phyloP scores from a whole-genome alignment of 108 stramenopile species.

The Phaeodactylum tricornutum region DNA sequence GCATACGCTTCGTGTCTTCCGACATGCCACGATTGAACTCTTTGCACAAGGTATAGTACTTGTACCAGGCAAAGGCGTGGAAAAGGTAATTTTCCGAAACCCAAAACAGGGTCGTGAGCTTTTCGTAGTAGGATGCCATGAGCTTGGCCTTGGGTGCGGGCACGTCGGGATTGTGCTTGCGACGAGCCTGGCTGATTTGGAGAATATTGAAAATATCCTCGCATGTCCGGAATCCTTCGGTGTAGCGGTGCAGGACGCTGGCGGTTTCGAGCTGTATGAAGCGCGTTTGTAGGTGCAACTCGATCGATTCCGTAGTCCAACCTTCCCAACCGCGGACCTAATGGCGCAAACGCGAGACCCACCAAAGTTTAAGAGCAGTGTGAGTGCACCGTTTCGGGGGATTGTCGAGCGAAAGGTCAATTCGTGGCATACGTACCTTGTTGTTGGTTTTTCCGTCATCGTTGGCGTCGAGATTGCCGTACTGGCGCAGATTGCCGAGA shows the following conservation, averaged over 20 bases:
- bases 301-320: constrained; percentile 87
- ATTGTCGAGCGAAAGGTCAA: too few species aligned
- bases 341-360: too few species aligned
- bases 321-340: constrained; percentile 93
- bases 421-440: constrained; percentile 43
- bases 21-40: constrained; percentile 88
- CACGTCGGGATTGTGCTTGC: constrained; percentile 45
- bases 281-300: constrained; percentile 92
- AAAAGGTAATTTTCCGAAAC: constrained; percentile 94
- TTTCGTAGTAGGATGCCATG: constrained; percentile 96
- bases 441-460: constrained; percentile 54
- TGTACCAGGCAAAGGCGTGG: constrained; percentile 97
- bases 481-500: constrained; percentile 86
- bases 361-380: too few species aligned
- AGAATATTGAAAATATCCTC: constrained; percentile 98
- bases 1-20: constrained; percentile 57
- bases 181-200: constrained; percentile 69
- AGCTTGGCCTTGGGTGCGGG: constrained; percentile 89
- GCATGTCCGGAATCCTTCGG: constrained; percentile 96
- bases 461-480: constrained; percentile 40
- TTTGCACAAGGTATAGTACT: constrained; percentile 82
- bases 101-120: constrained; percentile 95
- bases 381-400: too few species aligned
- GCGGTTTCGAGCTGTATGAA: constrained; percentile 95
- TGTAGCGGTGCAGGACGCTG: constrained; percentile 88